Conservation (phyloP, 345 rosid species). For the Citrus hindsii region DNA sequence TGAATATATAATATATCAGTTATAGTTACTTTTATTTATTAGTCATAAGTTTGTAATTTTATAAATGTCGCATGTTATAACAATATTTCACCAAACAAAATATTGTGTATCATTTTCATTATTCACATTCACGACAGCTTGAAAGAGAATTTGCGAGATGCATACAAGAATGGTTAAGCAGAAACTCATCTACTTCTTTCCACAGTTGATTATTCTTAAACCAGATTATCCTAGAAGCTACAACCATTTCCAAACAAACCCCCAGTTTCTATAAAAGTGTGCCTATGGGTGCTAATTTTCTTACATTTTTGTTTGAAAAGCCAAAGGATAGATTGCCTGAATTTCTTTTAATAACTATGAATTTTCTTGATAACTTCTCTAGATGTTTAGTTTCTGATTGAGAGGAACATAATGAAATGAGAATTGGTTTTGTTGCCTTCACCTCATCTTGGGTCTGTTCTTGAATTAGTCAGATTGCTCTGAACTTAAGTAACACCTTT, state of each 20-base stretch:
- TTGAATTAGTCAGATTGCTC: not conserved
- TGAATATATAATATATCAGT: not conserved
- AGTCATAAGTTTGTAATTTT: not conserved
- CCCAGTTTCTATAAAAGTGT: not conserved
- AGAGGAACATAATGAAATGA: not conserved
- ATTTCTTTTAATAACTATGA: not conserved
- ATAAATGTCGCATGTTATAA: not conserved
- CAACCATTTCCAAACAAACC: not conserved
- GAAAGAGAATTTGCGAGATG: not conserved
- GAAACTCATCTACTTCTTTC: not conserved
- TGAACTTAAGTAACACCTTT: slow-evolving; percentile 2
- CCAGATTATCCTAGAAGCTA: not conserved
- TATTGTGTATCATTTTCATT: not conserved
- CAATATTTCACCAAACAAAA: not conserved
- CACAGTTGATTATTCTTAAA: not conserved
- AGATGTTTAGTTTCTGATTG: not conserved
- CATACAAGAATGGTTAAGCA: not conserved
- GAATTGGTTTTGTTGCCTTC: not conserved
- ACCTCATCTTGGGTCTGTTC: not conserved
- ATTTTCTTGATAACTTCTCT: not conserved
- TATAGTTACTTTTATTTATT: not conserved
- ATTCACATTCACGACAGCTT: not conserved
- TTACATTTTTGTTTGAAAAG: not conserved
- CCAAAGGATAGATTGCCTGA: not conserved
- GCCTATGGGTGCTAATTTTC: not conserved